Percentiles rank a stretch among this genome's conserved stretches.
phyloP scores from a whole-genome alignment of 2,329 filamentous ascomycete species.

The Sporothrix sp. region DNA sequence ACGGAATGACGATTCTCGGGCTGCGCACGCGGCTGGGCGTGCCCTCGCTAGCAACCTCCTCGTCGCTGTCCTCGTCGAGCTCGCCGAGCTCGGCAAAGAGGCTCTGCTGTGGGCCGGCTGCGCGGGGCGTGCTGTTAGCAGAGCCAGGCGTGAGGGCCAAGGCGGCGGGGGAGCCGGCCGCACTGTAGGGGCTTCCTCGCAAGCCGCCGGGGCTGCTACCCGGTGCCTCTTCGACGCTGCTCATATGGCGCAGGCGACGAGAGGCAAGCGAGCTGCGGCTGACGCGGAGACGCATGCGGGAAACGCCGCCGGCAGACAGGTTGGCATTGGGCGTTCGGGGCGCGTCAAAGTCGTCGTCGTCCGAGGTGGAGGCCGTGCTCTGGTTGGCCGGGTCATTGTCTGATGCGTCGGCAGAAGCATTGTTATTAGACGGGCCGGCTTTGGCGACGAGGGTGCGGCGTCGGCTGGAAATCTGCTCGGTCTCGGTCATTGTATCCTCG shows the following conservation, averaged over 20 bases:
- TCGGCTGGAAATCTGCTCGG: conserved; percentile 40
- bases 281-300: conserved; percentile 58
- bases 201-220: conserved; percentile 30
- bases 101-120: conserved; percentile 57
- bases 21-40: conserved; percentile 46
- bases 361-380: conserved; percentile 83
- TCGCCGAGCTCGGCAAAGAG: conserved; percentile 86
- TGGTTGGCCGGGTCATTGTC: conserved; percentile 35
- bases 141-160: conserved; percentile 34
- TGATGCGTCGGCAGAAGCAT: background rate
- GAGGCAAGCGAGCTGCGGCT: conserved; percentile 48
- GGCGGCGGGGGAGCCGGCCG: conserved; percentile 21
- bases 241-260: conserved; percentile 50
- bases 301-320: conserved; percentile 39
- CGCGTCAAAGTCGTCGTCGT: conserved; percentile 58
- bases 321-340: conserved; percentile 54
- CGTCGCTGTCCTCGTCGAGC: conserved; percentile 59
- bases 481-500: conserved; percentile 72
- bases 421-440: background rate
- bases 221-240: conserved; percentile 47
- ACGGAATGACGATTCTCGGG: conserved; percentile 37
- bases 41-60: conserved; percentile 50
- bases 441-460: conserved; percentile 7
- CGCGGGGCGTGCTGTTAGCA: conserved; percentile 36
- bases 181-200: conserved; percentile 40